Conservation (phyloP, 352 stramenopile species). For the Pythium periplocum region DNA sequence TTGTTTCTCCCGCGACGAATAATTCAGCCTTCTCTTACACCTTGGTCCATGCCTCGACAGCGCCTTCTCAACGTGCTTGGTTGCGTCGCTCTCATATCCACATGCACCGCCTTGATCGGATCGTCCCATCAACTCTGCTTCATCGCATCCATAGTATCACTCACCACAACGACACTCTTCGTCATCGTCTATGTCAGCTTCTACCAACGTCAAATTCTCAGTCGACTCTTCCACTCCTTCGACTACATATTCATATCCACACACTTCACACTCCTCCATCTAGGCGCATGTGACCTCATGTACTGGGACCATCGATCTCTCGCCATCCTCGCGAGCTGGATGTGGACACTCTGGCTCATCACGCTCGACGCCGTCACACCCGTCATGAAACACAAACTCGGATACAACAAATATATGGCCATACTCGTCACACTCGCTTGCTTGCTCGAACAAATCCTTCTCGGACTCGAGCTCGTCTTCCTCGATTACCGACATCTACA, state of each 20-base stretch:
- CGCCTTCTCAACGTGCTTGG: no score
- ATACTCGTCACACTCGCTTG: no score
- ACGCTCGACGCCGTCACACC: slow-evolving; percentile 13
- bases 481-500: no score
- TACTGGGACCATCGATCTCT: slow-evolving; percentile 10
- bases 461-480: no score
- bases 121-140: no score
- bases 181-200: background rate
- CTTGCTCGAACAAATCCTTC: no score
- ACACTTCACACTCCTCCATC: slow-evolving; percentile 9
- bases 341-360: slow-evolving; percentile 21
- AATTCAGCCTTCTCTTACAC: no score
- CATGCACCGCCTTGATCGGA: no score
- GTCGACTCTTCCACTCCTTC: slow-evolving; percentile 6
- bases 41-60: no score
- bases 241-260: slow-evolving; percentile 14
- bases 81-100: no score
- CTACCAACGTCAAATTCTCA: background rate
- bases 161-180: background rate
- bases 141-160: no score
- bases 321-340: slow-evolving; percentile 10
- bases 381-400: slow-evolving; percentile 9
- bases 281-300: slow-evolving; percentile 5
- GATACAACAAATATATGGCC: slow-evolving; percentile 1
- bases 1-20: background rate